Percentiles rank a stretch among this genome's conserved stretches.
Evolutionary conservation across 2,329 filamentous ascomycete species (phyloP).

Genomic region (Cladophialophora exuberans): DNA sequence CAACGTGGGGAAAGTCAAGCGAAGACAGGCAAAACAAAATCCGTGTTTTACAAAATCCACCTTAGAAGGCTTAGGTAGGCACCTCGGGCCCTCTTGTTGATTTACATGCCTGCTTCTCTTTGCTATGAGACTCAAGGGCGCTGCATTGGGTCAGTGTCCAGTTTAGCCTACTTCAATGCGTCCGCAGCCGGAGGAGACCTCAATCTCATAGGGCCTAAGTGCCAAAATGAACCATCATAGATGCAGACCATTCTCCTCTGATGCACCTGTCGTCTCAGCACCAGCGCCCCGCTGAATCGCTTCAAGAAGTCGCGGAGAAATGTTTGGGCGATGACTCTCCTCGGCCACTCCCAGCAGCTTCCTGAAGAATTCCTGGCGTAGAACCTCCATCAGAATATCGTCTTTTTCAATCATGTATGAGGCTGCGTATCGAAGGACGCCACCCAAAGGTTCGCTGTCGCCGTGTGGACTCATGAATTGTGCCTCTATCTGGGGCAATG

Average conservation of each 20-base stretch:
- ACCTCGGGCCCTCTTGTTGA: too few relatives aligned
- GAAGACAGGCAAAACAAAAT: not conserved
- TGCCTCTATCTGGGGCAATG: conserved; percentile 56
- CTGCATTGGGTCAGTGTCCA: too few relatives aligned
- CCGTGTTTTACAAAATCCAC: too few relatives aligned
- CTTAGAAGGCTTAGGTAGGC: too few relatives aligned
- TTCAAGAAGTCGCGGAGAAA: conserved; percentile 26
- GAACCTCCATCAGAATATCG: conserved; percentile 34
- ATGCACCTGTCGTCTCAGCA: conserved; percentile 10
- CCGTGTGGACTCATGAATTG: conserved; percentile 37
- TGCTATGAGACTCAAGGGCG: too few relatives aligned
- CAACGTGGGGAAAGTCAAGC: not conserved
- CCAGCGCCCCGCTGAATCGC: conserved; percentile 33
- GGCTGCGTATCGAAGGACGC: conserved; percentile 30
- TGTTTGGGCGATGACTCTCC: conserved; percentile 25
- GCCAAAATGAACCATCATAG: not conserved
- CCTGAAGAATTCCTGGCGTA: conserved; percentile 33
- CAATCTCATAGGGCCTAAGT: too few relatives aligned
- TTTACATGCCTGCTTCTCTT: too few relatives aligned
- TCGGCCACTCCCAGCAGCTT: conserved; percentile 29
- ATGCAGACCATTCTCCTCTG: conserved; percentile 12
- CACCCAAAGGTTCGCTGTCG: conserved; percentile 26
- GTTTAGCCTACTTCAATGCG: too few relatives aligned
- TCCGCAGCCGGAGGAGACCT: too few relatives aligned
- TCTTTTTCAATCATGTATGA: conserved; percentile 32